A percentile compares a stretch with the other conserved stretches of the same genome.
These are phyloP conservation scores for Hamigera avellanea DNA, from an alignment of 495 filamentous ascomycete genomes.

Conservation along the genomic window DNA sequence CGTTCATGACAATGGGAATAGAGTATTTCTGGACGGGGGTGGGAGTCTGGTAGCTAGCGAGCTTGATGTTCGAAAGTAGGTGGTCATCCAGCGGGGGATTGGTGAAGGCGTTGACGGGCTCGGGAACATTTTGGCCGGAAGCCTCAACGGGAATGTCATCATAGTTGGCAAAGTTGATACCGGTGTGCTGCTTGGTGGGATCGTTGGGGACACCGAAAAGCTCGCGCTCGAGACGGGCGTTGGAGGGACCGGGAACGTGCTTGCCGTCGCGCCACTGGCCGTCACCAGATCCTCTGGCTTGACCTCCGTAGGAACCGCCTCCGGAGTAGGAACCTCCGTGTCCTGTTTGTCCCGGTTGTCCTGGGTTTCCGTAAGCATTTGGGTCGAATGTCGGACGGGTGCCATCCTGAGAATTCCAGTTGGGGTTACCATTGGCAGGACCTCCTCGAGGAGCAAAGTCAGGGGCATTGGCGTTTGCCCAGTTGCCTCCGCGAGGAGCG, in stretches of 20 bases:
- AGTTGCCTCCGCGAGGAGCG: slow-evolving; percentile 52
- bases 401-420: slow-evolving; percentile 25
- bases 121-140: slow-evolving; percentile 86
- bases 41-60: slow-evolving; percentile 86
- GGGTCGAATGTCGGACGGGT: slow-evolving; percentile 44
- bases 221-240: slow-evolving; percentile 84
- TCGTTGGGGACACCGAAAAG: slow-evolving; percentile 92
- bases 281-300: slow-evolving; percentile 73
- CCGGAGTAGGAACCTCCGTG: slow-evolving; percentile 35
- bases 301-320: slow-evolving; percentile 28
- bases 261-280: slow-evolving; percentile 95
- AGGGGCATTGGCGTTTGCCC: slow-evolving; percentile 53
- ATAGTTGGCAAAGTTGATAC: slow-evolving; percentile 99
- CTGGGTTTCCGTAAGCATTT: slow-evolving; percentile 56
- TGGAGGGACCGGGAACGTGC: slow-evolving; percentile 80
- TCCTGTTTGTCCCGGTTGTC: slow-evolving; percentile 16
- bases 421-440: slow-evolving; percentile 32
- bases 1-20: slow-evolving; percentile 92
- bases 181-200: slow-evolving; percentile 85
- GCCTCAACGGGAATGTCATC: slow-evolving; percentile 98
- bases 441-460: slow-evolving; percentile 54
- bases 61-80: slow-evolving; percentile 77
- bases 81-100: slow-evolving; percentile 93
- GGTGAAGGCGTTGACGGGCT: slow-evolving; percentile 79
- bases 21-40: slow-evolving; percentile 98